These are phyloP conservation scores for Salvia rosmarinus DNA, from an alignment of 257 asterid genomes.

Conservation along the genomic window DNA sequence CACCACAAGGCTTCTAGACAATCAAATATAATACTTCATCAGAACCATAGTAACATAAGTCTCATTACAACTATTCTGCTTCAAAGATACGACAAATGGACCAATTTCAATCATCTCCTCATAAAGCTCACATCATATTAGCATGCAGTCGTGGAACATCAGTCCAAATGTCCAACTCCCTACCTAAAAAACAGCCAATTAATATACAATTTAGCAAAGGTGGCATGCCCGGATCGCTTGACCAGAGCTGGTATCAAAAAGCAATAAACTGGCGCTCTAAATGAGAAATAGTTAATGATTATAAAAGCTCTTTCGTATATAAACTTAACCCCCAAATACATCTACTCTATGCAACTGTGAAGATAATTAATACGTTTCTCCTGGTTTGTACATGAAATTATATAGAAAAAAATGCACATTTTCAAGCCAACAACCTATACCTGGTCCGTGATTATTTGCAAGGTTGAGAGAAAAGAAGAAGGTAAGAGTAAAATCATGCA, in stretches of 20 bases:
- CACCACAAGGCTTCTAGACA: slow-evolving; percentile 33
- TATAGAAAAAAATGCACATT: neutral
- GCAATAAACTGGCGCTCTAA: neutral
- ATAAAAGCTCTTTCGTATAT: neutral
- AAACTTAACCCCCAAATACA: slow-evolving; percentile 5
- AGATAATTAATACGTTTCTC: neutral
- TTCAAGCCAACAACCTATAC: slow-evolving; percentile 1
- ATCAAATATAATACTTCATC: slow-evolving; percentile 25
- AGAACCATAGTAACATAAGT: slow-evolving; percentile 1
- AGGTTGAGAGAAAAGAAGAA: neutral
- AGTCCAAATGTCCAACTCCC: neutral
- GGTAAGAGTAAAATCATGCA: neutral
- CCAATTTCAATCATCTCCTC: neutral
- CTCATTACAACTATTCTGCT: neutral
- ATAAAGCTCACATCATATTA: neutral
- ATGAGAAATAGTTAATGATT: neutral
- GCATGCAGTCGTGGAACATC: neutral
- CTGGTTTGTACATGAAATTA: neutral
- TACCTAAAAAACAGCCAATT: neutral
- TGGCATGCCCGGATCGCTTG: neutral
- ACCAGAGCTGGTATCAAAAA: neutral
- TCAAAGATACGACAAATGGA: neutral
- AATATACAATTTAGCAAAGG: neutral
- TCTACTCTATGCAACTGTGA: slow-evolving; percentile 4
- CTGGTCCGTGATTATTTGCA: neutral